Base-by-base conservation (phyloP, 352 stramenopile species). In the Pythium phragmiticola region DNA sequence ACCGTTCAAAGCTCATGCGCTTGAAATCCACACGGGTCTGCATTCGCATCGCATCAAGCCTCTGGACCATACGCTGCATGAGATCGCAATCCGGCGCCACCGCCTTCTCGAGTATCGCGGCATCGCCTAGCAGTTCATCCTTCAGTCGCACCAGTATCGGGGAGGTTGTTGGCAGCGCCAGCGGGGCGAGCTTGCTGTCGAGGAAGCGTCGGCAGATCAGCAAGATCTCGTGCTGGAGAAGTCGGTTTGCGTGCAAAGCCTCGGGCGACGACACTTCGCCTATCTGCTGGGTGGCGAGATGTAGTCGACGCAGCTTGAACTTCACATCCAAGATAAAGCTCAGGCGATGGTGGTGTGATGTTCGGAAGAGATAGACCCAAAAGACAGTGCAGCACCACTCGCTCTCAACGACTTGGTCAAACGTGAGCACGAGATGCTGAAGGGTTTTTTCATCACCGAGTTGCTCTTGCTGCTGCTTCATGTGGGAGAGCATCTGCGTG, bases 331-430 rank as follows among this genome's bases (percentile, higher is more conserved):
- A 78, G 50, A 90, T 66, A 54, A 88, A 87, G 26, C 78, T 87
- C 5, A 90, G 46, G 7, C 72, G 74, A 14, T 87, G 68, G 39
- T 88, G 77, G 30, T 87, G 76, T 12, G 60, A 56, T 36, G 73
- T 74, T 26, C 78, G 82, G 62, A 87, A 94, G 21, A 92, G 58
- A 45, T 80, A 78, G 5, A 79, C 74, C 82, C 81, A 94, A 19
- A 94, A 84, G 7, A 94, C 85, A 1, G 72, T 87, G 54, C 75
- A 88, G 30, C 67, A 77, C 76, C 85, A 89, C 65, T 89, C 75
- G 55, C 83, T 87, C 3, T 74, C 70, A 3, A 94, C 68, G 3
- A 92, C 65, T 23, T 78, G 70, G 21, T 91, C 78, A 17, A 92
- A 64, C 11, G 71, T 77, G 26, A 79, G 52, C 37, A 75, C 54